Base-by-base conservation (phyloP, 352 stramenopile species). In the Phytophthora kernoviae region DNA sequence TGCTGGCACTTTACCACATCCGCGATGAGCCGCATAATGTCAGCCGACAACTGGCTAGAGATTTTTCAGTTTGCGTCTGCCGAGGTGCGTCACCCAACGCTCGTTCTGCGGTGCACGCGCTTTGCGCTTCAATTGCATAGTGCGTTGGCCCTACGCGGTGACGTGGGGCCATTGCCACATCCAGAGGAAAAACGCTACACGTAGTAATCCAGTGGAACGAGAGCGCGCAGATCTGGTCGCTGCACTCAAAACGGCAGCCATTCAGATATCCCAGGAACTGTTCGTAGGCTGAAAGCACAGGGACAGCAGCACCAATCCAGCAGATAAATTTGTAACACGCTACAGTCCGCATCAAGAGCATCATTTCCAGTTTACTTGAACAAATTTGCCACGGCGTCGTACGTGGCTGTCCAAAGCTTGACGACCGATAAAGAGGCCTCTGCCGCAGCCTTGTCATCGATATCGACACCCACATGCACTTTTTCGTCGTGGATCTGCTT, bases 1-100 rank as follows among this genome's bases (percentile, higher is more conserved):
- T 70, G 53, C 32, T 87, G 77, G 77, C 77, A 87, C 47, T 49
- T 40, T 1, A 62, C 65, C 11, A 73, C 77, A 14, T 63, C 59
- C 21, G 54, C 62, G 1, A 66, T 81, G 34, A 73, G 54, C 18
- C 27, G 55, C 14, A 34, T 65, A 24, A 67, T 82, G 21, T 65
- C 73, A 24, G 17, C 30, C 0, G 53, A 24, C 0, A 79, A 68
- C 32, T 84, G 73, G 68, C 37, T 61, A 7, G 12, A 43, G 0
- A 48, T 70, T 17, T 61, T 81, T 17, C 73, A 68, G 11, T 48
- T 76, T 2, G 70, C 65, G 14, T 63, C 39, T 11, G 54, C 36
- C 9, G 39, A 62, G 14, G 30, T 78, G 12, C 64, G 60, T 5
- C 64, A 87, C 24, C 77, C 74, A 2, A 60, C 59, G 36, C 69